Evolutionary conservation across 2,329 filamentous ascomycete species (phyloP).

Genomic region (Penicillium sp.): DNA sequence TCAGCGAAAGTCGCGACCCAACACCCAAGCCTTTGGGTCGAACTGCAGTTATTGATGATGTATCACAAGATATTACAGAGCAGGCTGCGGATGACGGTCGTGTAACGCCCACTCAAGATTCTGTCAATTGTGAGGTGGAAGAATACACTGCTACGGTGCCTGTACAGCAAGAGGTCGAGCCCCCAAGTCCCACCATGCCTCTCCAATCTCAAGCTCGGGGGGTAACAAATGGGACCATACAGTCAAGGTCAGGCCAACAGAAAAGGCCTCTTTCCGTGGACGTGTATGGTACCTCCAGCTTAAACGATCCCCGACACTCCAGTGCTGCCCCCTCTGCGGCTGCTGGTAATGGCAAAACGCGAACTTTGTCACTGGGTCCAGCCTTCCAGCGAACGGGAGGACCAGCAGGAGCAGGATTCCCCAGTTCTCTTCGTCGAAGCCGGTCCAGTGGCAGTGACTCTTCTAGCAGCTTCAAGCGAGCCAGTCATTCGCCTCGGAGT

Average conservation of each 20-base stretch:
- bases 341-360: slow-evolving; percentile 12
- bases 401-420: background rate
- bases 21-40: slow-evolving; percentile 16
- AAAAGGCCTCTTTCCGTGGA: slow-evolving; percentile 23
- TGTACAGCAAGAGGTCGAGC: background rate
- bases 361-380: slow-evolving; percentile 26
- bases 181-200: slow-evolving; percentile 15
- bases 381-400: slow-evolving; percentile 15
- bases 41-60: slow-evolving; percentile 17
- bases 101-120: slow-evolving; percentile 22
- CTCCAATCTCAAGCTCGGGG: slow-evolving; percentile 4
- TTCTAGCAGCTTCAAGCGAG: slow-evolving; percentile 75
- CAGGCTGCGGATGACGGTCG: slow-evolving; percentile 17
- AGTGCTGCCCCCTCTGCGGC: slow-evolving; percentile 2
- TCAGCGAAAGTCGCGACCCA: slow-evolving; percentile 16
- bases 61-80: slow-evolving; percentile 8
- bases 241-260: slow-evolving; percentile 12
- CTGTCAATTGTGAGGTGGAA: slow-evolving; percentile 13
- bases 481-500: slow-evolving; percentile 49
- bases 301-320: slow-evolving; percentile 11
- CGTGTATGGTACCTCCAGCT: slow-evolving; percentile 13
- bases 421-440: slow-evolving; percentile 50
- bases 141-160: slow-evolving; percentile 16
- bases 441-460: slow-evolving; percentile 67
- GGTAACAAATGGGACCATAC: slow-evolving; percentile 6